phyloP scores from a whole-genome alignment of 768 basidiomycete genomes.

The Amanita pseudoporphyria region DNA sequence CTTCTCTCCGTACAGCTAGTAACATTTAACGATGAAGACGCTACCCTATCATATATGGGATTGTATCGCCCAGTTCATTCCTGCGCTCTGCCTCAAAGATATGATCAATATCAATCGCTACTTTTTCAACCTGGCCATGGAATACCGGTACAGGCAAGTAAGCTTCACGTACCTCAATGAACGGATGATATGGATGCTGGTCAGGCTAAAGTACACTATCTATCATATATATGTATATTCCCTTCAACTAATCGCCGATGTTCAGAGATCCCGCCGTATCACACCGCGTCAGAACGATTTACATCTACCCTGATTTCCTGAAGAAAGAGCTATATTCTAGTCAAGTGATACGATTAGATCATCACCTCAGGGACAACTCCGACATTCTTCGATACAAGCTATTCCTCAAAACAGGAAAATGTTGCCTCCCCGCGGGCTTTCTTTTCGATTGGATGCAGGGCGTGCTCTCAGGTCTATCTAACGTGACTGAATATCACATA shows the following conservation, averaged over 20 bases:
- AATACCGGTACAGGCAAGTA: slow-evolving; percentile 37
- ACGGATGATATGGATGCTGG: slow-evolving; percentile 31
- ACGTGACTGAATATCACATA: slow-evolving; percentile 39
- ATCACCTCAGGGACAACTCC: background rate
- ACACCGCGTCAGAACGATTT: slow-evolving; percentile 35
- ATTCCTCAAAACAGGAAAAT: slow-evolving; percentile 5
- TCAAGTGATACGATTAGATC: background rate
- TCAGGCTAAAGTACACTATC: slow-evolving; percentile 26
- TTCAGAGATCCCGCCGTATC: slow-evolving; percentile 38
- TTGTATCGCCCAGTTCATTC: slow-evolving; percentile 25
- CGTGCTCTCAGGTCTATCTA: slow-evolving; percentile 32
- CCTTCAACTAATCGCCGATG: background rate
- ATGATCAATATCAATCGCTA: slow-evolving; percentile 28
- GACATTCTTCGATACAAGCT: slow-evolving; percentile 1
- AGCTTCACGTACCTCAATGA: slow-evolving; percentile 40
- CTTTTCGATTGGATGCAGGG: slow-evolving; percentile 12
- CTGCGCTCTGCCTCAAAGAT: slow-evolving; percentile 21
- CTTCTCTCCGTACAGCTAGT: no score
- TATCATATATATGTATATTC: background rate
- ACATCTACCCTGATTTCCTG: slow-evolving; percentile 40
- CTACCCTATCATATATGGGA: slow-evolving; percentile 28
- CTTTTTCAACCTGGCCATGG: slow-evolving; percentile 34
- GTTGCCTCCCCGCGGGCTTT: background rate
- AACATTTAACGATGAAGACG: slow-evolving; percentile 1
- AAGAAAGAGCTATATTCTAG: slow-evolving; percentile 26